These are phyloP conservation scores for Fraxinus latifolia DNA, from an alignment of 305 asterid genomes.

Conservation along the genomic window DNA sequence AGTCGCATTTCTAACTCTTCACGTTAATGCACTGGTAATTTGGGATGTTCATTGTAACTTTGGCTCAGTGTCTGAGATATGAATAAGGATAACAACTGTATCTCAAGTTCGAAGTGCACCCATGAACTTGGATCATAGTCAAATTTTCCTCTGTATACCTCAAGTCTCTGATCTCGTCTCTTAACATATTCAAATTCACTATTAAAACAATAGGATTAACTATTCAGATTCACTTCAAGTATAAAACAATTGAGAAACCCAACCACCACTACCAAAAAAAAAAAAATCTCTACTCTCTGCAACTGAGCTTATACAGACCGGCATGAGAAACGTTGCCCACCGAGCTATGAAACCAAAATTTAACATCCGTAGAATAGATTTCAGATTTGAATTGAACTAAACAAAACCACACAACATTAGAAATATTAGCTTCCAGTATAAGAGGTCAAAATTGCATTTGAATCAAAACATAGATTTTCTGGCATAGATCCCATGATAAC, in stretches of 20 bases:
- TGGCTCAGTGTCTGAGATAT: not conserved
- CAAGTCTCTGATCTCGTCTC: not conserved
- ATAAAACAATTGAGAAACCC: no score
- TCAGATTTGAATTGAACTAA: not conserved
- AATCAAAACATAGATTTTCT: not conserved
- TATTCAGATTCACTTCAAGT: not conserved
- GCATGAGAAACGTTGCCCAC: not conserved
- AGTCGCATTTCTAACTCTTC: not conserved
- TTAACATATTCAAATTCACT: not conserved
- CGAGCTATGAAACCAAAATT: not conserved
- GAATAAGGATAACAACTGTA: not conserved
- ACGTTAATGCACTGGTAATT: not conserved
- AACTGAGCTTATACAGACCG: not conserved
- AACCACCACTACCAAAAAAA: no score
- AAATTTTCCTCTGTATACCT: not conserved
- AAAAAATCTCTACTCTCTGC: not conserved
- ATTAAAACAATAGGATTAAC: not conserved
- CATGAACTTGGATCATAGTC: not conserved
- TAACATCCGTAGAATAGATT: not conserved
- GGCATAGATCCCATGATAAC: not conserved
- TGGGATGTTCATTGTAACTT: not conserved
- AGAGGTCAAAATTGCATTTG: not conserved
- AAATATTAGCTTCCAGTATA: not conserved
- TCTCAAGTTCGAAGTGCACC: not conserved
- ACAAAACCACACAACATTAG: not conserved